phyloP scores from a whole-genome alignment of 2,329 filamentous ascomycete species.

The Botrytis sinoallii region DNA sequence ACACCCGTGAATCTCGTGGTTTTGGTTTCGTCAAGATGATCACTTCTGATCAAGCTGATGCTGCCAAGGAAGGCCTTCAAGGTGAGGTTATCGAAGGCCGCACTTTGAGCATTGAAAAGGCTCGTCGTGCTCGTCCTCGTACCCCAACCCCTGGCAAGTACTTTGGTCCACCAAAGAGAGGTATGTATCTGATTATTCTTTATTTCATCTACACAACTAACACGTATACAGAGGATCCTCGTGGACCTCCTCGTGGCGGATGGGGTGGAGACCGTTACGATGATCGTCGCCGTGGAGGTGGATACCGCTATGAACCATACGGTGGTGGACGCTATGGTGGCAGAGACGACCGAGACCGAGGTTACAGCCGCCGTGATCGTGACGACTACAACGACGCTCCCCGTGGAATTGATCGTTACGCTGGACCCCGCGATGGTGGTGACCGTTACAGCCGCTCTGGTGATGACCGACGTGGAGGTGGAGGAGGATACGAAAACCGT shows the following conservation, averaged over 20 bases:
- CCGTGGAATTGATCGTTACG: slow-evolving; percentile 40
- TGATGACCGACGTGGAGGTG: slow-evolving; percentile 47
- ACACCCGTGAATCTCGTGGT: slow-evolving; percentile 96
- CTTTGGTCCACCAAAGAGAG: slow-evolving; percentile 96
- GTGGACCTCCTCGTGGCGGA: slow-evolving; percentile 46
- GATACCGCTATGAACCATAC: slow-evolving; percentile 32
- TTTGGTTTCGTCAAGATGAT: slow-evolving; percentile 99
- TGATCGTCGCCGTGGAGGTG: slow-evolving; percentile 46
- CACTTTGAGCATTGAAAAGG: slow-evolving; percentile 98
- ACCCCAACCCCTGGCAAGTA: slow-evolving; percentile 98
- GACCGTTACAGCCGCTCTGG: slow-evolving; percentile 33
- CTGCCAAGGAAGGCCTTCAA: slow-evolving; percentile 92
- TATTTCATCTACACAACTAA: slow-evolving; percentile 35
- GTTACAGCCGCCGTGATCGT: slow-evolving; percentile 43
- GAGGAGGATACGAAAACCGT: slow-evolving; percentile 46
- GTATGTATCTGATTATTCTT: slow-evolving; percentile 56
- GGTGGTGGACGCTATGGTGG: slow-evolving; percentile 37
- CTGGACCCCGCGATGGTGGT: slow-evolving; percentile 22
- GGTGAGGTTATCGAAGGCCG: slow-evolving; percentile 93
- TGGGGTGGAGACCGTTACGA: slow-evolving; percentile 38
- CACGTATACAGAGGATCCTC: slow-evolving; percentile 49
- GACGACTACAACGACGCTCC: slow-evolving; percentile 35
- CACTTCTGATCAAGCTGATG: slow-evolving; percentile 89
- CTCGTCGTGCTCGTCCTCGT: slow-evolving; percentile 87
- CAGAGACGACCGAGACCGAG: slow-evolving; percentile 44